Base-by-base conservation (phyloP, 768 basidiomycete genomes). In the Pholiota microspora region DNA sequence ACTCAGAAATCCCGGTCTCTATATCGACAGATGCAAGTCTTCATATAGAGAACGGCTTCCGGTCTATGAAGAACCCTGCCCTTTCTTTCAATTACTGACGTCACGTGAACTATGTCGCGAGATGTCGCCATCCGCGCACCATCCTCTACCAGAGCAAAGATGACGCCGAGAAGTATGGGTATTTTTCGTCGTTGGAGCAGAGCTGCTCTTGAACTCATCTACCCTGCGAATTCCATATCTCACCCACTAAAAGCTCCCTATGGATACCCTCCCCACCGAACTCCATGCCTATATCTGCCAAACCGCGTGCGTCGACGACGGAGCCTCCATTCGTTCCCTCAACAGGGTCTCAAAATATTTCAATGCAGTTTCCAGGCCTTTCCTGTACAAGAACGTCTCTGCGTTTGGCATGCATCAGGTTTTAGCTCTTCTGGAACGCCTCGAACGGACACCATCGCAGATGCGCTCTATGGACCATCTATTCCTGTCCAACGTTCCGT, bases 201-300 rank as follows among this genome's bases (percentile, higher is more conserved):
- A 21, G 2, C 16, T 51, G 32, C 29, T 53, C 50, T 32, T 8
- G 7, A 16, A 47, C 16, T 28, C 28, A 25, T 21, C 18, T 21
- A 7, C 9, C 24, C 34, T 13, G 16, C 55, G 12, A 9, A 24
- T n/a, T 35, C 25, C 25, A 13, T 23, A 5, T 47, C 9, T 7
- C n/a, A 23, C 12, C 45, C 44, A 9, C 9, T 15, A 23, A 12
- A 28, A 2, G 8, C 15, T 28, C 21, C 27, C 15, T 34, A 73
- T 77, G 71, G 60, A 75, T 42, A 53, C 52, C 31, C 72, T 70
- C 48, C 79, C 79, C 13, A 66, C 72, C 29, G 79, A 81, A 62
- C 64, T 81, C 13, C 73, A 75, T 50, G 69, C 73, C 3, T 72
- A 75, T 54, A 78, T 81, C 49, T 76, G 69, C 56, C 66, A 73